phyloP scores from a whole-genome alignment of 1,284 basidiomycete species.

The Austroboletus niveus region DNA sequence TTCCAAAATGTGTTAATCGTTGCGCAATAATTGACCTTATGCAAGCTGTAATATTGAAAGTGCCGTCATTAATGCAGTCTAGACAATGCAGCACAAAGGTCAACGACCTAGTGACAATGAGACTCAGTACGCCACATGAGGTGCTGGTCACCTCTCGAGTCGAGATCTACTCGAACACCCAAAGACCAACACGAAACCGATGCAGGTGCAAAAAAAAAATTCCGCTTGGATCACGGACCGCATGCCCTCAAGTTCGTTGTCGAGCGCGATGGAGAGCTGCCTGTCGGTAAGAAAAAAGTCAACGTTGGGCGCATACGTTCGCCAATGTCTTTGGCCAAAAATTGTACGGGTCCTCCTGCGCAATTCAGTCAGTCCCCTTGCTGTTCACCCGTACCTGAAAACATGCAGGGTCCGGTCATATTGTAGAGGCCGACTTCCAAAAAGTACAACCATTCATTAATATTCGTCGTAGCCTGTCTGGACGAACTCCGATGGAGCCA shows the following conservation, averaged over 20 bases:
- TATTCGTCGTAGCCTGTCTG: no score
- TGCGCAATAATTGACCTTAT: constrained; percentile 86
- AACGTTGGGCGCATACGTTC: constrained; percentile 60
- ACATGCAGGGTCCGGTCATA: no score
- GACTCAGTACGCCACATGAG: constrained; percentile 84
- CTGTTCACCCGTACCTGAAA: constrained; percentile 71
- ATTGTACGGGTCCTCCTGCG: constrained; percentile 93
- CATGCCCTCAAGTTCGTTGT: constrained; percentile 81
- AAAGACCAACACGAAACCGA: not conserved
- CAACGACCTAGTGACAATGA: constrained; percentile 54
- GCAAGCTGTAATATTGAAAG: constrained; percentile 87
- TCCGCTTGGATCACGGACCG: constrained; percentile 91
- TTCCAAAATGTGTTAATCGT: constrained; percentile 88
- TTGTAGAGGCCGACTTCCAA: no score
- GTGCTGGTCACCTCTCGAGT: constrained; percentile 81
- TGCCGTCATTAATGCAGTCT: constrained; percentile 47
- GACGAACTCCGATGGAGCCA: no score
- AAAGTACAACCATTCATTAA: no score
- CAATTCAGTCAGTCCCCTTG: constrained; percentile 1
- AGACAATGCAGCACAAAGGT: not conserved
- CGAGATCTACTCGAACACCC: constrained; percentile 59
- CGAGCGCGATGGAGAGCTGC: constrained; percentile 76
- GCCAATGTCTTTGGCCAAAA: constrained; percentile 83
- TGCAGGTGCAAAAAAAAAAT: not conserved
- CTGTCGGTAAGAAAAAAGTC: constrained; percentile 87